These are phyloP conservation scores for Aspergillus sergii DNA, from an alignment of 2,329 filamentous ascomycete genomes.

Conservation along the genomic window DNA sequence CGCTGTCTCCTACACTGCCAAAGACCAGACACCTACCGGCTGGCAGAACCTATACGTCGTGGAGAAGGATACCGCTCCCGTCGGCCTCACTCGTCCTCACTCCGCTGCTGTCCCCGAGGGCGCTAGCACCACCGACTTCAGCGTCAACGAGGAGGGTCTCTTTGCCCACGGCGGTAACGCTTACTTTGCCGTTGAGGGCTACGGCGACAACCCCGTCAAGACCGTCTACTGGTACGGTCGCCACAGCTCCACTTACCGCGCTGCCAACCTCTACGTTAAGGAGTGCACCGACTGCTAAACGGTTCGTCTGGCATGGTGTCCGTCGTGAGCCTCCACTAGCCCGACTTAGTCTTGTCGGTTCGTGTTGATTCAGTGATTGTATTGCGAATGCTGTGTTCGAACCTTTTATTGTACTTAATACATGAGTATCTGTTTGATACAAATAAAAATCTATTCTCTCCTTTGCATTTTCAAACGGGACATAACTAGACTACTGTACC, in stretches of 20 bases:
- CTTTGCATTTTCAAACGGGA: background rate
- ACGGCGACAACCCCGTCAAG: conserved; percentile 24
- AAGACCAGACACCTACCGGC: conserved; percentile 24
- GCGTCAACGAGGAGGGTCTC: conserved; percentile 28
- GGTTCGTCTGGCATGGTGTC: background rate
- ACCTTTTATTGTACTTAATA: background rate
- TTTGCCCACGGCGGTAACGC: conserved; percentile 30
- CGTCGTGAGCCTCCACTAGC: background rate
- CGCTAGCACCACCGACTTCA: conserved; percentile 27
- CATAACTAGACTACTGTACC: no score
- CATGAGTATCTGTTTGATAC: background rate
- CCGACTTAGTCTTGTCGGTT: background rate
- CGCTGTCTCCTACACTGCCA: conserved; percentile 27
- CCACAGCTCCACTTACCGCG: conserved; percentile 26
- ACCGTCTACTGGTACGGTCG: conserved; percentile 31
- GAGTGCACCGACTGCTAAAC: conserved; percentile 25
- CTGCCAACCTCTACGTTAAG: conserved; percentile 2
- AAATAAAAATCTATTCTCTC: background rate
- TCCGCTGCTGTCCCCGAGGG: conserved; percentile 29
- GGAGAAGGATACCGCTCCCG: conserved; percentile 23
- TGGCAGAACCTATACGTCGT: conserved; percentile 33
- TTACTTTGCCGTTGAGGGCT: conserved; percentile 29
- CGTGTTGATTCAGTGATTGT: background rate
- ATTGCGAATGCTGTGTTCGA: background rate
- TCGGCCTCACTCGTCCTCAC: conserved; percentile 32